Evolutionary conservation across 1,284 basidiomycete species (phyloP).

Genomic region (Microbotryomycetes sp.): DNA sequence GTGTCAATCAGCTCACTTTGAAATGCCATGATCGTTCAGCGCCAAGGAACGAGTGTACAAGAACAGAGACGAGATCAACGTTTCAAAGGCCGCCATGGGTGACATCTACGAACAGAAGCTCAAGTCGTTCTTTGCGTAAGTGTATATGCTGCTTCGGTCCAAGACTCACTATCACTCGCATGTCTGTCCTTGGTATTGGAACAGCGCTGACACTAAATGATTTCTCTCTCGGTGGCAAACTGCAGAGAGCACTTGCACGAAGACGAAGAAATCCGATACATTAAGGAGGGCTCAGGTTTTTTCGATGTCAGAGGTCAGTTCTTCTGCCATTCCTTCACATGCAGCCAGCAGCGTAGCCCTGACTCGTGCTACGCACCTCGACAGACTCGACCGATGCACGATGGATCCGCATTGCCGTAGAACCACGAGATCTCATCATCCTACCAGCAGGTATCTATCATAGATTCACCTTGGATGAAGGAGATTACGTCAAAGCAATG

Average conservation of each 20-base stretch:
- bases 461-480: constrained; percentile 70
- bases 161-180: background rate
- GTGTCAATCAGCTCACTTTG: too few species aligned
- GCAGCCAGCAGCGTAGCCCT: background rate
- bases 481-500: constrained; percentile 62
- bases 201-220: background rate
- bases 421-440: constrained; percentile 57
- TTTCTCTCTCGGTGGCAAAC: too few species aligned
- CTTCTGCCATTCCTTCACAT: background rate
- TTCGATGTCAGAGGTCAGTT: constrained; percentile 70
- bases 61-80: constrained; percentile 59
- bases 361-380: constrained; percentile 28
- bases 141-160: constrained; percentile 15
- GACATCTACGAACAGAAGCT: constrained; percentile 71
- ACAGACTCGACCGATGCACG: constrained; percentile 50
- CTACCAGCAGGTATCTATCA: constrained; percentile 58
- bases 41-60: constrained; percentile 64
- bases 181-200: background rate
- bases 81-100: constrained; percentile 65
- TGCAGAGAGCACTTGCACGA: constrained; percentile 64
- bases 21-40: background rate
- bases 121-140: constrained; percentile 71
- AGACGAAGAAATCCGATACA: constrained; percentile 84
- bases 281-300: constrained; percentile 71
- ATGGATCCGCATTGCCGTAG: constrained; percentile 67